Percentiles rank a stretch among this genome's conserved stretches.
phyloP scores from a whole-genome alignment of 1,284 basidiomycete species.

The Sporisorium scitamineum region DNA sequence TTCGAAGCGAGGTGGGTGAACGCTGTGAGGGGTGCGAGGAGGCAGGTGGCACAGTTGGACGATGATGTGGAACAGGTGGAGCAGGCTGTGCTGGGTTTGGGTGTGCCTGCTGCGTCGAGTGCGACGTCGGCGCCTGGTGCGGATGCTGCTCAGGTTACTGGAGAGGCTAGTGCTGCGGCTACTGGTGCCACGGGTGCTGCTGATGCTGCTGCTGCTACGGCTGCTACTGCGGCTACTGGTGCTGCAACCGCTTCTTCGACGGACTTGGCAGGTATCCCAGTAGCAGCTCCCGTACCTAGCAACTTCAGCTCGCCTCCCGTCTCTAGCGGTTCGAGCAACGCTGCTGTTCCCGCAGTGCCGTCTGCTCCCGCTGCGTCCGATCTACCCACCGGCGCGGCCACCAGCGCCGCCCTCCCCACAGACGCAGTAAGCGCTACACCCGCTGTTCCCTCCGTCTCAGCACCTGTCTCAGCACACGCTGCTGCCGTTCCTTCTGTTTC shows the following conservation, averaged over 20 bases:
- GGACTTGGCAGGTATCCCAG: conserved; percentile 14
- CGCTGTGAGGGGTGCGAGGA: conserved; percentile 4
- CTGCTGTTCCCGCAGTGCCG: conserved; percentile 4
- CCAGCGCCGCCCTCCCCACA: conserved; percentile 1
- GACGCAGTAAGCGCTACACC: conserved; percentile 3
- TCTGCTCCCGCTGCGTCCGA: conserved; percentile 9
- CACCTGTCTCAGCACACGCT: background rate
- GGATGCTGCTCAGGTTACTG: background rate
- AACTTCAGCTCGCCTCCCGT: conserved; percentile 24
- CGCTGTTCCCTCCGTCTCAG: conserved; percentile 10
- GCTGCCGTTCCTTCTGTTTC: conserved; percentile 20
- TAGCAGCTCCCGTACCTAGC: conserved; percentile 32
- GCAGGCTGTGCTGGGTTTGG: conserved; percentile 6
- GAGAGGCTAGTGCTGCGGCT: background rate
- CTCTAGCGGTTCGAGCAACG: background rate
- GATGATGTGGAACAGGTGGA: conserved; percentile 1
- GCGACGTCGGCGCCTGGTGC: conserved; percentile 4
- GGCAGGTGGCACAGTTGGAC: conserved; percentile 11
- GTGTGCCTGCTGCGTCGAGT: conserved; percentile 12
- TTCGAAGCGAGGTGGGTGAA: background rate
- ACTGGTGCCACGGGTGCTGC: background rate
- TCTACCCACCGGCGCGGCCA: background rate
- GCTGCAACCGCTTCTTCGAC: conserved; percentile 9
- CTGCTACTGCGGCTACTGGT: background rate
- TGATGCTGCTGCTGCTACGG: background rate